A percentile compares a stretch with the other conserved stretches of the same genome.
These are phyloP conservation scores for Fraxinus sp. DNA, from an alignment of 305 asterid species.

Conservation along the genomic window DNA sequence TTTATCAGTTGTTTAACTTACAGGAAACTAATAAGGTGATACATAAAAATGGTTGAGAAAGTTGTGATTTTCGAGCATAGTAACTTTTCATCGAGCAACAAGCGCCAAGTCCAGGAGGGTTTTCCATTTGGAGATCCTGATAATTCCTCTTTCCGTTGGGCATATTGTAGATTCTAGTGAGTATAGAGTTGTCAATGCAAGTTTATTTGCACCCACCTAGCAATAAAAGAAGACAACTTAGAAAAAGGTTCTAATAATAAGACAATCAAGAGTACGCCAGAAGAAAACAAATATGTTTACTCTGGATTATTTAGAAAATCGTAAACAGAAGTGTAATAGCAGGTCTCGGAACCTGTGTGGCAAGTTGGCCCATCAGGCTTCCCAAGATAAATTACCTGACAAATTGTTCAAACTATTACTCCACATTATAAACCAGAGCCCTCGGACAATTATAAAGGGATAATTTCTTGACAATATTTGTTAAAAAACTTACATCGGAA, in stretches of 20 bases:
- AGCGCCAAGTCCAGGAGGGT: slow-evolving; percentile 88
- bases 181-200: slow-evolving; percentile 66
- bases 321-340: slow-evolving; percentile 65
- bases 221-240: background rate
- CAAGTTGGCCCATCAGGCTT: slow-evolving; percentile 92
- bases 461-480: background rate
- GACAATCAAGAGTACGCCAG: background rate
- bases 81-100: slow-evolving; percentile 57
- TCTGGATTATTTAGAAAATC: slow-evolving; percentile 34
- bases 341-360: slow-evolving; percentile 85
- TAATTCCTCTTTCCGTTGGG: slow-evolving; percentile 50
- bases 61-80: slow-evolving; percentile 64
- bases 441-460: background rate
- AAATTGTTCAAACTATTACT: slow-evolving; percentile 9
- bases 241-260: background rate
- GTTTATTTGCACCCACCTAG: slow-evolving; percentile 49
- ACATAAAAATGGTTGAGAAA: background rate
- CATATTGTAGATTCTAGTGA: slow-evolving; percentile 66
- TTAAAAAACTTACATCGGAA: slow-evolving; percentile 64
- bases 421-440: background rate
- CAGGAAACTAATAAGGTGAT: background rate
- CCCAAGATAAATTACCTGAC: slow-evolving; percentile 77
- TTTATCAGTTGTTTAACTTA: background rate
- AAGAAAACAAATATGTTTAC: slow-evolving; percentile 30
- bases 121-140: slow-evolving; percentile 42